These are phyloP conservation scores for Thinopyrum obtusiflorum DNA, from an alignment of 202 grass and related monocot species.

Conservation along the genomic window DNA sequence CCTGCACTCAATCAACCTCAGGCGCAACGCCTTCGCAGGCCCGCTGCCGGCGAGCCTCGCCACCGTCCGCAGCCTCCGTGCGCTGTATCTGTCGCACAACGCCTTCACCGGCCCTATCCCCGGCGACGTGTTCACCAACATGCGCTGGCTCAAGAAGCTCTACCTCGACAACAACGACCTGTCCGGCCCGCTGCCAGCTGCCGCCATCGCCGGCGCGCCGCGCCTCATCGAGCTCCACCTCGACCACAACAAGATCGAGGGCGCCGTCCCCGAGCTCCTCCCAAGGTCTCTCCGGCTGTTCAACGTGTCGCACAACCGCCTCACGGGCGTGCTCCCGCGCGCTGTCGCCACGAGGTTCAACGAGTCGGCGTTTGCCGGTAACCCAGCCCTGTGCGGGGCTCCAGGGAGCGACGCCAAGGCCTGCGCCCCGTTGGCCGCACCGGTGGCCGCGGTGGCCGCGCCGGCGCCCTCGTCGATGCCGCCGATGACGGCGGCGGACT, in stretches of 20 bases:
- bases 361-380: constrained; percentile 43
- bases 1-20: constrained; percentile 50
- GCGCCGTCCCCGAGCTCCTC: constrained; percentile 21
- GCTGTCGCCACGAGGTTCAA: constrained; percentile 32
- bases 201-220: constrained; percentile 26
- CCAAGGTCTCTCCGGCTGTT: constrained; percentile 33
- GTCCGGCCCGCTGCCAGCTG: constrained; percentile 38
- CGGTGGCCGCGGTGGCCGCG: neutral
- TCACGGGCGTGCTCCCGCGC: constrained; percentile 32
- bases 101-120: constrained; percentile 40
- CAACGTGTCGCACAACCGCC: constrained; percentile 48
- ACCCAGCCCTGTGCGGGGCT: constrained; percentile 44
- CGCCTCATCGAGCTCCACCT: constrained; percentile 60
- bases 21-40: constrained; percentile 42
- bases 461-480: neutral
- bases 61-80: constrained; percentile 30
- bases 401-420: neutral
- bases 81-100: constrained; percentile 58
- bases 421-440: neutral
- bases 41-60: constrained; percentile 34
- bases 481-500: neutral
- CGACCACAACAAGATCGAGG: constrained; percentile 56
- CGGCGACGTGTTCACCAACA: constrained; percentile 21
- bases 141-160: constrained; percentile 70
- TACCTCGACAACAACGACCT: constrained; percentile 61